These are phyloP conservation scores for Striga asiatica DNA, from an alignment of 257 asterid species.

Conservation along the genomic window DNA sequence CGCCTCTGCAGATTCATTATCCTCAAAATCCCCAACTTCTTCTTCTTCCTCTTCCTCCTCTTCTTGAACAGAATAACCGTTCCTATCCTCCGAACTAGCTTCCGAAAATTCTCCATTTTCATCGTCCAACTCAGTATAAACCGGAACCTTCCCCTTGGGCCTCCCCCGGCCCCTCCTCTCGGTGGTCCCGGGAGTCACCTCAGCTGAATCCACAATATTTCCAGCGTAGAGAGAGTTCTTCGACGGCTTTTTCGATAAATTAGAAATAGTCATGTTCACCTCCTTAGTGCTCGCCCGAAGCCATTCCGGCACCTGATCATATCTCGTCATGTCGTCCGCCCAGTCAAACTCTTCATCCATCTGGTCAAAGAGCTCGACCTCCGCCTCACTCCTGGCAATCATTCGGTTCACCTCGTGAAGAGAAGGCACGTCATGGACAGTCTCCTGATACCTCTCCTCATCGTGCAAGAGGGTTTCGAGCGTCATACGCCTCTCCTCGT, in stretches of 20 bases:
- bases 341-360: conserved; percentile 97
- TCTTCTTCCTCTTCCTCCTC: conserved; percentile 30
- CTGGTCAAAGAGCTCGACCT: conserved; percentile 90
- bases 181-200: conserved; percentile 50
- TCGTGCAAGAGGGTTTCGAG: conserved; percentile 91
- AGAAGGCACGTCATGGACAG: conserved; percentile 90
- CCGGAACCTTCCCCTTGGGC: conserved; percentile 73
- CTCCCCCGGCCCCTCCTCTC: conserved; percentile 86
- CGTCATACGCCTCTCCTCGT: conserved; percentile 94
- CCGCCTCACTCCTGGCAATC: conserved; percentile 96
- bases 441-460: conserved; percentile 95
- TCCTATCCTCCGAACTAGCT: conserved; percentile 75
- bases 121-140: conserved; percentile 90
- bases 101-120: conserved; percentile 81
- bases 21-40: conserved; percentile 66
- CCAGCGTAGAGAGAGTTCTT: conserved; percentile 46
- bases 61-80: conserved; percentile 53
- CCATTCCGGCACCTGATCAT: conserved; percentile 90
- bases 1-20: conserved; percentile 58
- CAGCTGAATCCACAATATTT: conserved; percentile 42
- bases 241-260: conserved; percentile 74
- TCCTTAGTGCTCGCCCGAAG: conserved; percentile 77
- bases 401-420: conserved; percentile 95
- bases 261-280: conserved; percentile 60
- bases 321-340: conserved; percentile 86